These are phyloP conservation scores for Erythrobasidium hasegawianum DNA, from an alignment of 1,284 basidiomycete species.

Conservation along the genomic window DNA sequence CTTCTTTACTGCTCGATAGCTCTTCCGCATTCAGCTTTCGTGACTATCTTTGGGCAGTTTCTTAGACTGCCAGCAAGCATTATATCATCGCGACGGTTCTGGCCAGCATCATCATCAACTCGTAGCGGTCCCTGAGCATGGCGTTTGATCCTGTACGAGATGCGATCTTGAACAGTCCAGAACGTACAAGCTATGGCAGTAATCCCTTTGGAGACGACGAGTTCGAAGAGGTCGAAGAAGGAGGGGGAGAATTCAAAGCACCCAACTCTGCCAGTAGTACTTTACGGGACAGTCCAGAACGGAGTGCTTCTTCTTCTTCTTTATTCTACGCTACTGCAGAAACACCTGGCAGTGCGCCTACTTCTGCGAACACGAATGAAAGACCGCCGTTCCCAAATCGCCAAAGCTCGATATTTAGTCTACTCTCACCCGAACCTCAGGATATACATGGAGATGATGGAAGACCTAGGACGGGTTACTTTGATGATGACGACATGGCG, in stretches of 20 bases:
- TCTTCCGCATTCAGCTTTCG: too few relatives aligned
- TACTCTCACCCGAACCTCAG: constrained; percentile 31
- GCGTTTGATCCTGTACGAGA: constrained; percentile 33
- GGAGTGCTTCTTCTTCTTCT: too few relatives aligned
- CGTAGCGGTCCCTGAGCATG: too few relatives aligned
- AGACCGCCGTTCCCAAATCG: constrained; percentile 4
- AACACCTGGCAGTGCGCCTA: constrained; percentile 22
- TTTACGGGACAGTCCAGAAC: neutral
- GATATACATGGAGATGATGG: neutral
- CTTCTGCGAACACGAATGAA: neutral
- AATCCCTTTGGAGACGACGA: constrained; percentile 25
- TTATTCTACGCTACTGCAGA: neutral
- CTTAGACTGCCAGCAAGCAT: too few relatives aligned
- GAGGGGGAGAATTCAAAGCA: neutral
- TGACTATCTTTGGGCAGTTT: too few relatives aligned
- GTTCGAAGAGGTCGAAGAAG: neutral
- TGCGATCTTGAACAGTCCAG: constrained; percentile 34
- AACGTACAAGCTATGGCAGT: constrained; percentile 12
- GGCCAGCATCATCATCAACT: too few relatives aligned
- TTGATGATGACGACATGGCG: neutral
- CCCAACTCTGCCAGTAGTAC: neutral
- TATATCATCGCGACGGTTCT: too few relatives aligned
- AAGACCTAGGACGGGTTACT: neutral
- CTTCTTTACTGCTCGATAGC: too few relatives aligned
- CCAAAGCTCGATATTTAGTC: constrained; percentile 25